These are phyloP conservation scores for Beverwykella pulmonaria DNA, from an alignment of 495 filamentous ascomycete species.

Conservation along the genomic window DNA sequence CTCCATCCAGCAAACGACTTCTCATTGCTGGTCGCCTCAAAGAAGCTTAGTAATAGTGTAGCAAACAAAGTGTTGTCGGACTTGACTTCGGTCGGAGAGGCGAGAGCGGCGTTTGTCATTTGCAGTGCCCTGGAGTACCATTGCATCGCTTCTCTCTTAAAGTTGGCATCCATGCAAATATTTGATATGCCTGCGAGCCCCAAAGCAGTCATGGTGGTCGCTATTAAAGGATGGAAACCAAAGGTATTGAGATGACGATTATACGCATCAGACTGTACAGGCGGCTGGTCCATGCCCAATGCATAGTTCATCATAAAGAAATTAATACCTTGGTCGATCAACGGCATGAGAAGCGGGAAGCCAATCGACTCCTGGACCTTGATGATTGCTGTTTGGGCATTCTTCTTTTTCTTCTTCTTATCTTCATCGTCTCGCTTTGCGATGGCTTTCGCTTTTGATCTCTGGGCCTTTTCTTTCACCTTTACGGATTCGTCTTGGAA, in stretches of 20 bases:
- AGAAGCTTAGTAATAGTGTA: slow-evolving; percentile 63
- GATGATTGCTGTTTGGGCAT: neutral
- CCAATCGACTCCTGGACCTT: neutral
- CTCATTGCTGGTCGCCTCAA: slow-evolving; percentile 36
- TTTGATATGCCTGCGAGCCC: slow-evolving; percentile 57
- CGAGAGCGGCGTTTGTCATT: slow-evolving; percentile 58
- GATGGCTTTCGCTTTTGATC: slow-evolving; percentile 28
- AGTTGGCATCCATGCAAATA: slow-evolving; percentile 42
- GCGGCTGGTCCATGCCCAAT: slow-evolving; percentile 23
- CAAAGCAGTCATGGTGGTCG: slow-evolving; percentile 48
- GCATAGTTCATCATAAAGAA: slow-evolving; percentile 32
- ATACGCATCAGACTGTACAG: neutral
- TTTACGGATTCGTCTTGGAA: slow-evolving; percentile 28
- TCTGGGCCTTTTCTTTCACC: slow-evolving; percentile 20
- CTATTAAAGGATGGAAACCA: slow-evolving; percentile 33
- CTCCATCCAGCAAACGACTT: slow-evolving; percentile 50
- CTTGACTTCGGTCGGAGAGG: slow-evolving; percentile 56
- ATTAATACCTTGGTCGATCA: slow-evolving; percentile 21
- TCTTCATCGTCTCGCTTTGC: slow-evolving; percentile 17
- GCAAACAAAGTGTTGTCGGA: slow-evolving; percentile 65
- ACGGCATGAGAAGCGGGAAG: slow-evolving; percentile 7
- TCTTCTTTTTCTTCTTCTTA: neutral
- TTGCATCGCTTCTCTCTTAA: slow-evolving; percentile 49
- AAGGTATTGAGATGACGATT: slow-evolving; percentile 14
- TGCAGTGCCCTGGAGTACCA: slow-evolving; percentile 56